phyloP scores from a whole-genome alignment of 2,329 filamentous ascomycete genomes.

The Pestalotiopsis sp. region DNA sequence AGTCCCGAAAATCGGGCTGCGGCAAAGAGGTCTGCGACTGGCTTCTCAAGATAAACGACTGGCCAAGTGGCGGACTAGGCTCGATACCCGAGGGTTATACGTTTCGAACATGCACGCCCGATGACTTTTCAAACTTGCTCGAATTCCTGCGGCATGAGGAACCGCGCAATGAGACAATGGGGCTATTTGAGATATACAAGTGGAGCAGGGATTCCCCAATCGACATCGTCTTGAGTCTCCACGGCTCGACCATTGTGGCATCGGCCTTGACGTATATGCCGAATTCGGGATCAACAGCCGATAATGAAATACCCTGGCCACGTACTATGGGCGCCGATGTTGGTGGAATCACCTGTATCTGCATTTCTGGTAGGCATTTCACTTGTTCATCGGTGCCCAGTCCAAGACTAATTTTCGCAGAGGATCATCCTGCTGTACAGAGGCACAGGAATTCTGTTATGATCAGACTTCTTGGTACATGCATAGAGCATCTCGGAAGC shows the following conservation, averaged over 20 bases:
- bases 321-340: slow-evolving; percentile 50
- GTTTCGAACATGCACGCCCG: slow-evolving; percentile 47
- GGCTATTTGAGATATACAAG: slow-evolving; percentile 63
- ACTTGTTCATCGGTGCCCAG: background rate
- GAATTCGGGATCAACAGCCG: slow-evolving; percentile 45
- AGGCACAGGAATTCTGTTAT: slow-evolving; percentile 52
- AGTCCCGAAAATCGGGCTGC: slow-evolving; percentile 43
- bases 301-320: slow-evolving; percentile 59
- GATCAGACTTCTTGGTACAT: slow-evolving; percentile 55
- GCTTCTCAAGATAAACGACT: slow-evolving; percentile 54
- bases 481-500: slow-evolving; percentile 47
- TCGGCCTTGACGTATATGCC: slow-evolving; percentile 57
- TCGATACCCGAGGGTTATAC: slow-evolving; percentile 38
- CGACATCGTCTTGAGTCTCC: slow-evolving; percentile 57
- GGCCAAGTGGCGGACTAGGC: slow-evolving; percentile 43
- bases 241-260: slow-evolving; percentile 51
- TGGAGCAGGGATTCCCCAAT: slow-evolving; percentile 49
- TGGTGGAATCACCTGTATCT: slow-evolving; percentile 64
- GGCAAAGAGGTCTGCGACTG: slow-evolving; percentile 57
- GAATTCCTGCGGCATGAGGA: slow-evolving; percentile 53
- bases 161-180: slow-evolving; percentile 48
- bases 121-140: slow-evolving; percentile 50
- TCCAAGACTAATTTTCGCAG: slow-evolving; percentile 27
- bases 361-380: slow-evolving; percentile 51
- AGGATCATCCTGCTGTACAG: slow-evolving; percentile 44